A percentile compares a stretch with the other conserved stretches of the same genome.
phyloP scores from a whole-genome alignment of 2,329 filamentous ascomycete genomes.

The Septoria linicola region DNA sequence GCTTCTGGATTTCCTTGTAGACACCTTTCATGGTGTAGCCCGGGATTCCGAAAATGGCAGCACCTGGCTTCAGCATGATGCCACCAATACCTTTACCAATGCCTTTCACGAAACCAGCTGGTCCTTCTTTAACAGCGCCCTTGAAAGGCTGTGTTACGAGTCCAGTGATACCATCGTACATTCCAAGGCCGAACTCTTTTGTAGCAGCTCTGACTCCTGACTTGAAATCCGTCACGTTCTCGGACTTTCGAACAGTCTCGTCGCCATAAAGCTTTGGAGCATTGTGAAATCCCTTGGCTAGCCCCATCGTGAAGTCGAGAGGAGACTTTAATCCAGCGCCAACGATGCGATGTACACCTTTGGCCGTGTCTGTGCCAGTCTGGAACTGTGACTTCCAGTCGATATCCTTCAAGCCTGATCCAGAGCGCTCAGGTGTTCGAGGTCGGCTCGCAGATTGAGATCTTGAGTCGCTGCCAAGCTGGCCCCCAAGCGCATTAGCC shows the following conservation, averaged over 20 bases:
- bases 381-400: slow-evolving; percentile 25
- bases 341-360: slow-evolving; percentile 40
- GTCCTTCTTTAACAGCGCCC: slow-evolving; percentile 62
- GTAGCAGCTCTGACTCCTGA: slow-evolving; percentile 72
- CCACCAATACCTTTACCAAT: slow-evolving; percentile 77
- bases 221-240: slow-evolving; percentile 74
- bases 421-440: slow-evolving; percentile 17
- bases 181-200: slow-evolving; percentile 67
- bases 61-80: slow-evolving; percentile 69
- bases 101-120: slow-evolving; percentile 69
- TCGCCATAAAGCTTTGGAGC: slow-evolving; percentile 83
- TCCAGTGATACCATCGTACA: slow-evolving; percentile 75
- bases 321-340: slow-evolving; percentile 63
- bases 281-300: slow-evolving; percentile 86
- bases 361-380: slow-evolving; percentile 36
- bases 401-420: slow-evolving; percentile 14
- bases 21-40: slow-evolving; percentile 77
- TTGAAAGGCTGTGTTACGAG: slow-evolving; percentile 70
- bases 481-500: slow-evolving; percentile 28
- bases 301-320: slow-evolving; percentile 78
- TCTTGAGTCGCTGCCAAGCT: slow-evolving; percentile 21
- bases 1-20: slow-evolving; percentile 68
- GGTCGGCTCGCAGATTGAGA: slow-evolving; percentile 28
- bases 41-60: slow-evolving; percentile 57
- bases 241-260: slow-evolving; percentile 71